Percentiles rank a stretch among this genome's conserved stretches.
These are phyloP conservation scores for Starmerella bombicola DNA, from an alignment of 805 yeast species.

Conservation along the genomic window DNA sequence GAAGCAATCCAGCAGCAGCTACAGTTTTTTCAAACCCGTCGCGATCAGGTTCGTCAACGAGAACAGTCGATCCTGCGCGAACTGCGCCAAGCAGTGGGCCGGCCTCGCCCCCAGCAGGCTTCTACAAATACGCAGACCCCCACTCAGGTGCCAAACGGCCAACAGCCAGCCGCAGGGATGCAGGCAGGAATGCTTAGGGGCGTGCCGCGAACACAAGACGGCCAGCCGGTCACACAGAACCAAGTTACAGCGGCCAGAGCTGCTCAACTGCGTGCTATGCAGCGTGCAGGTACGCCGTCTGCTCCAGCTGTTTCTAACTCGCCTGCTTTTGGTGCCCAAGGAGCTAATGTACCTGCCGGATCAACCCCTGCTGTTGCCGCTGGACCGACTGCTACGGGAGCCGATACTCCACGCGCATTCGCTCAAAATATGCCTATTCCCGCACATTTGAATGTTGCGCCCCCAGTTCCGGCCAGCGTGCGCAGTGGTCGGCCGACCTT, in stretches of 20 bases:
- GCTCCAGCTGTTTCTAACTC: background rate
- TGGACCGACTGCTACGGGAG: background rate
- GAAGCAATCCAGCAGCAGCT: slow-evolving; percentile 17
- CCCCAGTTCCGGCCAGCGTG: slow-evolving; percentile 52
- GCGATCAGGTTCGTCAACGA: slow-evolving; percentile 19
- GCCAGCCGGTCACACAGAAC: slow-evolving; percentile 12
- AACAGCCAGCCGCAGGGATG: slow-evolving; percentile 15
- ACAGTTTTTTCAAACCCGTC: slow-evolving; percentile 11
- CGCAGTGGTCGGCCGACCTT: slow-evolving; percentile 69
- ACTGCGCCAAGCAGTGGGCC: slow-evolving; percentile 7
- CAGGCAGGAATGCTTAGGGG: slow-evolving; percentile 17
- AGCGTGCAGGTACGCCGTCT: slow-evolving; percentile 2
- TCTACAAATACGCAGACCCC: background rate
- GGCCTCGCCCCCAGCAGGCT: background rate
- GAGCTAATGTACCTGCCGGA: background rate
- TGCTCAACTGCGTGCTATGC: slow-evolving; percentile 15
- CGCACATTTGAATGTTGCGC: slow-evolving; percentile 49
- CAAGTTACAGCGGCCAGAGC: slow-evolving; percentile 14
- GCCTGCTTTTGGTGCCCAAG: background rate
- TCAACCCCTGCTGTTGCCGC: background rate
- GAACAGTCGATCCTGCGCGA: slow-evolving; percentile 19
- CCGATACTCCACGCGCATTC: slow-evolving; percentile 5
- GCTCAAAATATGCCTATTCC: slow-evolving; percentile 38
- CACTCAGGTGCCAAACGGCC: slow-evolving; percentile 18
- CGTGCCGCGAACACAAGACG: slow-evolving; percentile 15